Conservation (phyloP, 192 early-diverging fungal species). For the Linnemannia elongata region DNA sequence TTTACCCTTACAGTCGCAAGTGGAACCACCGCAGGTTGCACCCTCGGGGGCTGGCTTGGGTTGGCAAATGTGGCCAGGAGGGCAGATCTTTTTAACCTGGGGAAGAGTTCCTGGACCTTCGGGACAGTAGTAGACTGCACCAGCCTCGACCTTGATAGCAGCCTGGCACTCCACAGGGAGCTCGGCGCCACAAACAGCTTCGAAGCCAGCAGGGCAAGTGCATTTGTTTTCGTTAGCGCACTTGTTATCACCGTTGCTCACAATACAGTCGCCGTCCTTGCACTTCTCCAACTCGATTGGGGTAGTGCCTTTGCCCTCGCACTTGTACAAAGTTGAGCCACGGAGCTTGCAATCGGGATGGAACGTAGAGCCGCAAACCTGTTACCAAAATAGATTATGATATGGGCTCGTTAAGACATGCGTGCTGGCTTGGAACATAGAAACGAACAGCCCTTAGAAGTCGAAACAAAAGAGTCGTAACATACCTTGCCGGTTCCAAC, state of each 20-base stretch:
- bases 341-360: slow-evolving; percentile 4
- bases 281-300: background rate
- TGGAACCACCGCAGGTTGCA: too few relatives aligned
- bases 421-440: background rate
- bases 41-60: too few relatives aligned
- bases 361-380: slow-evolving; percentile 17
- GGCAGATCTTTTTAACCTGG: too few relatives aligned
- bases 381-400: background rate
- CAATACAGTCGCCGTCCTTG: background rate
- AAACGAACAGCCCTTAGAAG: background rate
- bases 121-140: too few relatives aligned
- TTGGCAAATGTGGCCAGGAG: too few relatives aligned
- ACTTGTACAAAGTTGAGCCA: background rate
- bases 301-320: background rate
- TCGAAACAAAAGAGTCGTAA: background rate
- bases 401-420: too few relatives aligned
- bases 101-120: too few relatives aligned
- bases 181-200: background rate
- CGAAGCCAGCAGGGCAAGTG: background rate
- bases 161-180: too few relatives aligned
- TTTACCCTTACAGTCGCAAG: too few relatives aligned
- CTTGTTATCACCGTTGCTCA: background rate
- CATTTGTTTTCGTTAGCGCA: slow-evolving; percentile 8
- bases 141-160: too few relatives aligned
- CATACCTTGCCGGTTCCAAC: too few relatives aligned